Base-by-base conservation (phyloP, 2,329 filamentous ascomycete species). In the Magnaporthiopsis rhizophila region DNA sequence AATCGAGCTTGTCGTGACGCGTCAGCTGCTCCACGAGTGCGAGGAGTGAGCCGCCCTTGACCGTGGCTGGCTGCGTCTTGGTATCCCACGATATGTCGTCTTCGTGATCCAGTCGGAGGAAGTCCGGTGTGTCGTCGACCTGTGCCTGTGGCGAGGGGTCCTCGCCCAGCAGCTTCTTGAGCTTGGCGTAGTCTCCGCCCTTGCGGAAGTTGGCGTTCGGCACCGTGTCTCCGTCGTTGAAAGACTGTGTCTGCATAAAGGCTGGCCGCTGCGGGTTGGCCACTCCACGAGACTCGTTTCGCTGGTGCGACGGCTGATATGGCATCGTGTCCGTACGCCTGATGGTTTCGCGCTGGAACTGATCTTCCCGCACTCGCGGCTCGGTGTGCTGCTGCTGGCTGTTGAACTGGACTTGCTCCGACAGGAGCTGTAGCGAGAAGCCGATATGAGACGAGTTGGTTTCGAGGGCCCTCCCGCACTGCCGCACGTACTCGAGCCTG, bases 1-100 rank as follows among this genome's bases (percentile, higher is more conserved):
- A 92, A 73, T 98, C 95, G 18, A 97, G 84, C 72, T 96, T 95
- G 77, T 99, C 95, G 73, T 99, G 95, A 61, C 95, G 87, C 21
- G 95, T 99, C 59, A 99, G 83, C 72, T 98, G 94, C 75, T 98
- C 95, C 7, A 97, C 95, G 65, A 99, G 80, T 5, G 91, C 95
- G 36, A 91, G 83, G 26, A 99, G 78, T 0, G 94, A 96, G 60
- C 95, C 95, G 69, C 94, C 95, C 74, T 93, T 95, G 65, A 99
- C 84, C 36, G 88, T 84, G 30, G 90, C 87, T 2, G 88, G 86
- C 36, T 87, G 83, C n/a, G 81, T 79, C 76, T 97, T 98, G 65
- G 83, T 83, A 73, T 98, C 95, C 79, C 94, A 97, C 2, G 91
- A 89, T 3, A 99, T 88, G 71, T 98, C 95, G 62, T 87, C 84